A percentile compares a stretch with the other conserved stretches of the same genome.
phyloP scores from a whole-genome alignment of 1,284 basidiomycete species.

The Mycosarcoma maydis region DNA sequence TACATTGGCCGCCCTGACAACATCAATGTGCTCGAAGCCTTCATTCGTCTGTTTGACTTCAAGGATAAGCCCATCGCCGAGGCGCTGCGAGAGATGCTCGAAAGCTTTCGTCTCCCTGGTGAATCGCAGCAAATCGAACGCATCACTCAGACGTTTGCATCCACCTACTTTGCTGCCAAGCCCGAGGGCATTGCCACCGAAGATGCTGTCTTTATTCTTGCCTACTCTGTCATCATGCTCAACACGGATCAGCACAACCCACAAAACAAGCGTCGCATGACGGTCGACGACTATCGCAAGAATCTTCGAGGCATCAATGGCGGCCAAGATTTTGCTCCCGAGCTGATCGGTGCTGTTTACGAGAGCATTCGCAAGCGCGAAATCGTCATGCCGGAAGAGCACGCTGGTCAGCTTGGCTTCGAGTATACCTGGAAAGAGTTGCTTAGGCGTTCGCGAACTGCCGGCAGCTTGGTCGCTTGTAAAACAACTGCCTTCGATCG shows the following conservation, averaged over 20 bases:
- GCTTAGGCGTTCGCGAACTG: slow-evolving; percentile 80
- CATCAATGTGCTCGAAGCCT: slow-evolving; percentile 83
- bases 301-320: slow-evolving; percentile 95
- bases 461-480: slow-evolving; percentile 82
- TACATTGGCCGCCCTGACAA: slow-evolving; percentile 91
- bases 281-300: slow-evolving; percentile 89
- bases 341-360: slow-evolving; percentile 88
- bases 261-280: slow-evolving; percentile 98
- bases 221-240: slow-evolving; percentile 97
- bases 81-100: slow-evolving; percentile 91
- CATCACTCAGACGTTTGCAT: slow-evolving; percentile 94
- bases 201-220: slow-evolving; percentile 92
- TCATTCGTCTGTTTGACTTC: slow-evolving; percentile 90
- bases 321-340: slow-evolving; percentile 81
- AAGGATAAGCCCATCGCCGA: slow-evolving; percentile 90
- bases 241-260: slow-evolving; percentile 98
- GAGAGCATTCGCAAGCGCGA: slow-evolving; percentile 93
- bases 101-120: slow-evolving; percentile 92
- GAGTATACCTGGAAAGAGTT: slow-evolving; percentile 99
- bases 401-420: slow-evolving; percentile 94
- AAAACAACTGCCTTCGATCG: slow-evolving; percentile 84
- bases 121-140: slow-evolving; percentile 93
- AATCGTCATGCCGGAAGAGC: slow-evolving; percentile 98
- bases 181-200: slow-evolving; percentile 91
- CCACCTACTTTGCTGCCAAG: slow-evolving; percentile 83